Evolutionary conservation across 2,329 filamentous ascomycete genomes (phyloP).

Genomic region (Fonsecaea pugnacius): DNA sequence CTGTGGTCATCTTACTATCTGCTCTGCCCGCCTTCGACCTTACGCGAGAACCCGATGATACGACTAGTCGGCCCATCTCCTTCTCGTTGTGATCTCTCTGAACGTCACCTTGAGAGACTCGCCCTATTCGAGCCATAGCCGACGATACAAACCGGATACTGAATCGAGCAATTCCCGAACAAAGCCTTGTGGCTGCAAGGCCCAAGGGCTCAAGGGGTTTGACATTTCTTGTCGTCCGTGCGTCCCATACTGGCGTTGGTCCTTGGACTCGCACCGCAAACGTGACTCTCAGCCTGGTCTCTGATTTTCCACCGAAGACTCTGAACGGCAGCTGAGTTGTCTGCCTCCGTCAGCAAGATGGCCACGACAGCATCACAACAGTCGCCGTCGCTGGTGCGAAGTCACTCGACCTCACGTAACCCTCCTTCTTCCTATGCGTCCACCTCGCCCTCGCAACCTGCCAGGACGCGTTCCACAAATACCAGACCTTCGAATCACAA

Average conservation of each 20-base stretch:
- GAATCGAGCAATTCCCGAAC: not conserved
- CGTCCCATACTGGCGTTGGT: conserved; percentile 19
- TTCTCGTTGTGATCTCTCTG: conserved; percentile 5
- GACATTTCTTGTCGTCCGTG: conserved; percentile 20
- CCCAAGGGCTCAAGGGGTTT: conserved; percentile 13
- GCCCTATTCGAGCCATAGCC: not conserved
- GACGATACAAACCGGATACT: not conserved
- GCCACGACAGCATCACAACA: conserved; percentile 54
- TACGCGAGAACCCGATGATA: conserved; percentile 15
- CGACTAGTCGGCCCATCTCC: conserved; percentile 4
- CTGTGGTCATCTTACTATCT: conserved; percentile 28
- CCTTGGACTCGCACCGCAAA: conserved; percentile 28
- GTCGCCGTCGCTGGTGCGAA: conserved; percentile 54
- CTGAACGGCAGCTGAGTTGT: not conserved
- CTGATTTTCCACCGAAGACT: conserved; percentile 1
- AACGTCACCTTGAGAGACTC: not conserved
- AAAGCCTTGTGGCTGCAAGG: conserved; percentile 30
- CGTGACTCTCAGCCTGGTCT: conserved; percentile 18
- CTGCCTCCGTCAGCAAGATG: conserved; percentile 39
- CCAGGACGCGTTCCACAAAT: conserved; percentile 53
- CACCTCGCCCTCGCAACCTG: conserved; percentile 49
- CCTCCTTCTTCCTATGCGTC: conserved; percentile 49
- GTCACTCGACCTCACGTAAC: conserved; percentile 54
- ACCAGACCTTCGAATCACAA: conserved; percentile 47
- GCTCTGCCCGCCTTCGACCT: conserved; percentile 6